Base-by-base conservation (phyloP, 495 filamentous ascomycete species). In the Xylaria venustula region DNA sequence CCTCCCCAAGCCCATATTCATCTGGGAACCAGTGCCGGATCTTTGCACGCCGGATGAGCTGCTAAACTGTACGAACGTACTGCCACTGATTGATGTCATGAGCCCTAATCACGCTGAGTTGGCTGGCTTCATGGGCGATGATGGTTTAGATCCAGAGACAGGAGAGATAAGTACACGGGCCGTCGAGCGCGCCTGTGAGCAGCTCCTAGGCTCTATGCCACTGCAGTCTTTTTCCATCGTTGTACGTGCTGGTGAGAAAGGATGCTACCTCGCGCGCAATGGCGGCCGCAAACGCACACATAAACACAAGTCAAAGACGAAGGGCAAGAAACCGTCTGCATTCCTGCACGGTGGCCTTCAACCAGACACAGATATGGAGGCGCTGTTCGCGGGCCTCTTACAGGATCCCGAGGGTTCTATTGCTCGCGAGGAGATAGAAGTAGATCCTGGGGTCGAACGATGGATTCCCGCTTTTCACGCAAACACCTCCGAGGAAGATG, bases 11-110 rank as follows among this genome's bases (percentile, higher is more conserved):
- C 92, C 90, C 1, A 70, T 94, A 12, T 88, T 97, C 71, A 84
- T 97, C 40, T 98, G 94, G 94, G 94, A 98, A 70, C 94, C 94
- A 3, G 88, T 97, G 3, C 94, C 95, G 11, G 91, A 95, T 69
- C 83, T 90, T 2, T 97, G 94, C 70, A 85, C 80, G 0, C 90
- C 91, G 0, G 83, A 85, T 60, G 86, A 97, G 71, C 79, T 92
- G 50, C 77, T 86, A 1, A 88, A 85, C 60, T 90, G 88, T 75
- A 83, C 88, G 34, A 84, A 88, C 53, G 86, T 86, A 15, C 81
- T 90, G 23, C 79, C 80, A n/a, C 73, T 88, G 17, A 87, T 97
- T 30, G 89, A 98, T 70, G 79, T 97, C 53, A 87, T 94, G 69
- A 91, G 88, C 54, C 93, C 94, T 15, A 98, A 98, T 71, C 89